Percentiles rank a stretch among this genome's conserved stretches.
Evolutionary conservation across 2,329 filamentous ascomycete species (phyloP).

Genomic region (Fusarium oxysporum): DNA sequence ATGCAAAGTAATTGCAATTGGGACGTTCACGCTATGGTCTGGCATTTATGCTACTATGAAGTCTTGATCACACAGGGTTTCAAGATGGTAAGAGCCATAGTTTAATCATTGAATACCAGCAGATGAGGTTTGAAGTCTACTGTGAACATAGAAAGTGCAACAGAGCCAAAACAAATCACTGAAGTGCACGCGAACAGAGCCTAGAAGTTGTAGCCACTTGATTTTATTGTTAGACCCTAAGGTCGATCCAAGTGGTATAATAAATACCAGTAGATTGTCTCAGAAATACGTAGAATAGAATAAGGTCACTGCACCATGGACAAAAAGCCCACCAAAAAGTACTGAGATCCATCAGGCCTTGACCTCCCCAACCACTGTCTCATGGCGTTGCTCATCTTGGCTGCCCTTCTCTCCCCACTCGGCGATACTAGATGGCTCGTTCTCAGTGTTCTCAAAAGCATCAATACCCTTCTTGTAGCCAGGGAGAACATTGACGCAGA

Average conservation of each 20-base stretch:
- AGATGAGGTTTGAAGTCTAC: too few species aligned
- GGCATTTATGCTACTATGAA: too few species aligned
- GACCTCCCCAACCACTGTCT: neutral
- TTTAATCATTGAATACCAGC: too few species aligned
- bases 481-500: conserved; percentile 74
- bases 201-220: neutral
- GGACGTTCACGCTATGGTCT: too few species aligned
- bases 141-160: too few species aligned
- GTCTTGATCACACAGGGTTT: too few species aligned
- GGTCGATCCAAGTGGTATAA: too few species aligned
- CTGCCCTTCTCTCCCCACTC: neutral
- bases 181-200: too few species aligned
- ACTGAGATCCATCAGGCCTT: rapidly evolving
- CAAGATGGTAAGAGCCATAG: too few species aligned
- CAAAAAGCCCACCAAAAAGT: rapidly evolving
- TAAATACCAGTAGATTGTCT: too few species aligned
- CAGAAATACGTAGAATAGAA: neutral
- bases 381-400: neutral
- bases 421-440: neutral
- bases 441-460: conserved; percentile 50
- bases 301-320: rapidly evolving
- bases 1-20: too few species aligned
- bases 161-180: too few species aligned
- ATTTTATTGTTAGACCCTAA: neutral
- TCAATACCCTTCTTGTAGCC: conserved; percentile 73